phyloP scores from a whole-genome alignment of 1,139 yeast genomes.

The Yamadazyma sp. region DNA sequence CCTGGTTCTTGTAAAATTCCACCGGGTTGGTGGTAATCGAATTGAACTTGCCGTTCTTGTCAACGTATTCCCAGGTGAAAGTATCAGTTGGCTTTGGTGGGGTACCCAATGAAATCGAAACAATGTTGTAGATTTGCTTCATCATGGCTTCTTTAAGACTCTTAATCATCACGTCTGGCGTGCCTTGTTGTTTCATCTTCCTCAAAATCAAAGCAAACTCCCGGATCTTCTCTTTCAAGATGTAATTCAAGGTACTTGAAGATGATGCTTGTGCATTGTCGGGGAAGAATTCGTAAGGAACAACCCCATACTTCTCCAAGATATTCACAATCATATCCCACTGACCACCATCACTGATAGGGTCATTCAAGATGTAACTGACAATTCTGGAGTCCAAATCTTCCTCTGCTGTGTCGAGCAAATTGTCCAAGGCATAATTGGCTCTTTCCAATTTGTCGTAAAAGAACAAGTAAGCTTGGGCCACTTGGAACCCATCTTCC shows the following conservation, averaged over 20 bases:
- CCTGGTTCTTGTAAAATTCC: slow-evolving; percentile 57
- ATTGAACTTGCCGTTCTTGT: slow-evolving; percentile 66
- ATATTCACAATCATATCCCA: slow-evolving; percentile 79
- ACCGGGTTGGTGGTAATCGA: slow-evolving; percentile 58
- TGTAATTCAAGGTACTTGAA: slow-evolving; percentile 56
- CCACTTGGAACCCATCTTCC: slow-evolving; percentile 61
- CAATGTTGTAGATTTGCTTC: slow-evolving; percentile 59
- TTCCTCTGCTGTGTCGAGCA: slow-evolving; percentile 63
- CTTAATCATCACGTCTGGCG: slow-evolving; percentile 20
- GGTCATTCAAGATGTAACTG: slow-evolving; percentile 59
- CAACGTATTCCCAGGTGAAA: slow-evolving; percentile 72
- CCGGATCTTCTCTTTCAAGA: slow-evolving; percentile 66
- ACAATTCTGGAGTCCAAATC: slow-evolving; percentile 68
- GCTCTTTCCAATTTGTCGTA: slow-evolving; percentile 46
- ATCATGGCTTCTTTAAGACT: slow-evolving; percentile 50
- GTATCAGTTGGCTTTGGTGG: slow-evolving; percentile 73
- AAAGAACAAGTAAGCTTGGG: slow-evolving; percentile 50
- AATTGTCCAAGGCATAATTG: slow-evolving; percentile 73
- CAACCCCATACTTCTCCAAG: slow-evolving; percentile 73
- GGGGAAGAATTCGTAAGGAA: slow-evolving; percentile 71
- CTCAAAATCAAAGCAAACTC: slow-evolving; percentile 74
- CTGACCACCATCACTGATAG: slow-evolving; percentile 83
- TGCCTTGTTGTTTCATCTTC: slow-evolving; percentile 32
- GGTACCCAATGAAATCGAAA: slow-evolving; percentile 67
- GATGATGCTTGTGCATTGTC: slow-evolving; percentile 67